These are phyloP conservation scores for Spizellomyces punctatus DNA, from an alignment of 192 early-diverging fungal species.

Conservation along the genomic window DNA sequence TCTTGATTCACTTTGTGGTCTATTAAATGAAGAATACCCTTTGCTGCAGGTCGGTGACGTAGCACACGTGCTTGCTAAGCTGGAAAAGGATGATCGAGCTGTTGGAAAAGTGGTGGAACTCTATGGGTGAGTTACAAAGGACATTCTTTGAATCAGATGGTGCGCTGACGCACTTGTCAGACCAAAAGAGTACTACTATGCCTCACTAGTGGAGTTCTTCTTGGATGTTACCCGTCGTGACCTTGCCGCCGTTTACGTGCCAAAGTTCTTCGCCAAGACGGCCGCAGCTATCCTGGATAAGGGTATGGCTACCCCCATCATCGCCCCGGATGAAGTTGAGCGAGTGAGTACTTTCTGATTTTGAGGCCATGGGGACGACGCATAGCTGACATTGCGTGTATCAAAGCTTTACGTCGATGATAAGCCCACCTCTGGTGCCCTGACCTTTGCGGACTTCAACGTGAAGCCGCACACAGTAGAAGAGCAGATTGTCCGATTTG, in stretches of 20 bases:
- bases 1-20: background rate
- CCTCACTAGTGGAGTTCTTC: conserved; percentile 73
- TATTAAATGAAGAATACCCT: background rate
- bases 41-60: conserved; percentile 74
- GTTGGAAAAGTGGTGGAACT: conserved; percentile 90
- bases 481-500: conserved; percentile 78
- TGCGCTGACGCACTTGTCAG: conserved; percentile 32
- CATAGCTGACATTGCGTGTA: background rate
- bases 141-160: no score
- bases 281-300: conserved; percentile 61
- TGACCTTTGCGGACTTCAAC: conserved; percentile 85
- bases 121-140: conserved; percentile 59
- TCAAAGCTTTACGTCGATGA: conserved; percentile 72
- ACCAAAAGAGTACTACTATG: conserved; percentile 72
- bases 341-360: conserved; percentile 44
- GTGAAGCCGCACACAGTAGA: conserved; percentile 83
- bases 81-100: conserved; percentile 71
- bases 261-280: conserved; percentile 72
- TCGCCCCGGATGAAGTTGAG: conserved; percentile 86
- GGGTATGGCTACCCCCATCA: conserved; percentile 71
- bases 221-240: conserved; percentile 60
- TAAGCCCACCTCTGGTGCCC: conserved; percentile 63
- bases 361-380: background rate
- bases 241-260: conserved; percentile 69
- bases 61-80: conserved; percentile 76